phyloP scores from a whole-genome alignment of 2,329 filamentous ascomycete species.

The Byssochlamys sp. region DNA sequence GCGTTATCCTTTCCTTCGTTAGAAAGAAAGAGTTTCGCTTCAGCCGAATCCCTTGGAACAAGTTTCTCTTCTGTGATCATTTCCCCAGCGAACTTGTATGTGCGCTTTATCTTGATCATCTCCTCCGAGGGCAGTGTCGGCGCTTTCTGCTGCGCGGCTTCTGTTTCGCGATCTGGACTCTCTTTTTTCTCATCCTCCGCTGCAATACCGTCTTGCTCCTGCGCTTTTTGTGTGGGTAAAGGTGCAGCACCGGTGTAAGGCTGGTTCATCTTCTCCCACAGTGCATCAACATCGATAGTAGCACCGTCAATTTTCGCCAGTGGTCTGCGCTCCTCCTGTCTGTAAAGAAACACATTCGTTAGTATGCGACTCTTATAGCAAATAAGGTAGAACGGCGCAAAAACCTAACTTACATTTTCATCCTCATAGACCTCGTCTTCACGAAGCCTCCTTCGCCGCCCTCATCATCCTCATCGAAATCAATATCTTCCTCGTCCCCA shows the following conservation, averaged over 20 bases:
- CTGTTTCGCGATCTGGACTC: constrained; percentile 5
- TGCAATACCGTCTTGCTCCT: constrained; percentile 7
- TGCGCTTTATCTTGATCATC: constrained; percentile 47
- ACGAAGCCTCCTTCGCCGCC: constrained; percentile 44
- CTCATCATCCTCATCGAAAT: constrained; percentile 30
- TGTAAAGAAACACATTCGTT: constrained; percentile 8
- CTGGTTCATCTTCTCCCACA: constrained; percentile 46
- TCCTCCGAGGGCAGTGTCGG: constrained; percentile 26
- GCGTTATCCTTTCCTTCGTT: constrained; percentile 29
- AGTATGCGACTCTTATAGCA: neutral
- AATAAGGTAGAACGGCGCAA: neutral
- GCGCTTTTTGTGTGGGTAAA: constrained; percentile 7
- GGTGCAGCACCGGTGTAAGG: constrained; percentile 13
- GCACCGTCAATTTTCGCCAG: constrained; percentile 41
- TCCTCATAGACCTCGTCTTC: constrained; percentile 45
- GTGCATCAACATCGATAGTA: constrained; percentile 46
- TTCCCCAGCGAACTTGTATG: constrained; percentile 50
- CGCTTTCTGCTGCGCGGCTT: constrained; percentile 2
- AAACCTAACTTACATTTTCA: constrained; percentile 30
- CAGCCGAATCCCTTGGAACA: constrained; percentile 45
- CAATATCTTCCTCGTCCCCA: constrained; percentile 29
- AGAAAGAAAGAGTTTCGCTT: constrained; percentile 46
- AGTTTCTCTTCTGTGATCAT: constrained; percentile 45
- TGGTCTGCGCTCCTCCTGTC: constrained; percentile 40
- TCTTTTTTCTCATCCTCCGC: constrained; percentile 8